Evolutionary conservation across 345 rosid species (phyloP), one percentile per base, ranked within the genome.

Genomic region (Cardiospermum halicacabum): DNA sequence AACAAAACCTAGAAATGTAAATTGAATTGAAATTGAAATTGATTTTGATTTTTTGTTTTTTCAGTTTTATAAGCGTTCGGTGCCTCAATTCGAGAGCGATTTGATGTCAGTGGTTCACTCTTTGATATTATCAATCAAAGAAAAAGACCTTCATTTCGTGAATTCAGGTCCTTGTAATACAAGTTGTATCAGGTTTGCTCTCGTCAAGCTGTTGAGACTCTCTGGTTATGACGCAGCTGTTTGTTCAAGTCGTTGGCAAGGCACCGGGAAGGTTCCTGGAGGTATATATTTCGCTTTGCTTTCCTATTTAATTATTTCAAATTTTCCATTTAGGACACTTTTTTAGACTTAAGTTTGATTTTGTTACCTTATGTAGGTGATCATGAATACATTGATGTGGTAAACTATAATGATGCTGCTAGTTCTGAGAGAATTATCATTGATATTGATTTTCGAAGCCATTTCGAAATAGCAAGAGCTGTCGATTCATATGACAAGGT

Each of bases 381-480:
- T 71, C 82, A 88, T 56, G 96, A 93, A 75, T 93, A 85, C 53
- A 73, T 93, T 57, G 97, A 93, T 64, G 92, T 90, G 71, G 61
- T 88, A 32, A 80, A 77, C 61, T 70, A 72, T 66, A 69, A 31
- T 18, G 67, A 59, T 25, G 50, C 66, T 11, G 92, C 88, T 43
- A 77, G 64, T 64, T 80, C 88, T 2, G 92, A 88, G 32, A 86
- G 97, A 47, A 22, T 93, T 76, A 82, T 93, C 49, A 81, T 93
- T 37, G 98, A 93, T 49, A 77, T 90, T 3, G 98, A 93, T 76
- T 93, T 90, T 66, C 82, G 72, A 69, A 93, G 97, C 74, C 96
- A 90, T 75, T 93, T 93, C 22, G 97, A 93, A 68, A 93, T 93
- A 24, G 98, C 97, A 11, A 69, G 98, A 82, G 96, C 98, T 15